phyloP scores from a whole-genome alignment of 768 basidiomycete genomes.

The Termitomyces sp. region DNA sequence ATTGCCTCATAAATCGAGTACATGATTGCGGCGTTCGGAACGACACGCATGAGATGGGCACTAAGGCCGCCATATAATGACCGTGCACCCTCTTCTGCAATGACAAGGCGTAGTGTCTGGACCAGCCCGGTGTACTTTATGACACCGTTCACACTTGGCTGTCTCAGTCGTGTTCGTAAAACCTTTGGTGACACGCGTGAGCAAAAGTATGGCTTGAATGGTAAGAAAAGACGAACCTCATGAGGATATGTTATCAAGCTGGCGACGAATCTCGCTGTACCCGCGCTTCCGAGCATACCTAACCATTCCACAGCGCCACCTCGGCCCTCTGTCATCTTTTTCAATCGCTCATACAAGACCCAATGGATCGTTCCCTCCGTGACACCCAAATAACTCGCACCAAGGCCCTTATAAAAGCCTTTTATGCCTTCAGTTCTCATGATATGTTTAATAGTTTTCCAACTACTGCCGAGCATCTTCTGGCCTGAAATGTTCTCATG shows the following conservation, averaged over 20 bases:
- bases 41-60: slow-evolving; percentile 93
- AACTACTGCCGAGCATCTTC: too few relatives aligned
- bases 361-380: slow-evolving; percentile 96
- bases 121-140: slow-evolving; percentile 81
- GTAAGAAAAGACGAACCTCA: slow-evolving; percentile 51
- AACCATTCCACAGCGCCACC: slow-evolving; percentile 65
- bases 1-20: slow-evolving; percentile 90
- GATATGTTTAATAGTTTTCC: slow-evolving; percentile 66
- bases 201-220: not conserved
- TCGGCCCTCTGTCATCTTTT: slow-evolving; percentile 61
- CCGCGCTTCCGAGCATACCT: slow-evolving; percentile 86
- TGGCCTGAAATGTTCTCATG: slow-evolving; percentile 11
- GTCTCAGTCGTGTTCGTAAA: slow-evolving; percentile 86
- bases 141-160: slow-evolving; percentile 75
- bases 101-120: slow-evolving; percentile 81
- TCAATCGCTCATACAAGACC: slow-evolving; percentile 93
- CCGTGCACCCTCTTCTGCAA: slow-evolving; percentile 84
- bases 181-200: slow-evolving; percentile 48
- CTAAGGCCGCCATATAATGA: slow-evolving; percentile 89
- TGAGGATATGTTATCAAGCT: slow-evolving; percentile 97
- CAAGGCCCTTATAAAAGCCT: slow-evolving; percentile 93
- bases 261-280: slow-evolving; percentile 89
- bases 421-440: slow-evolving; percentile 73
- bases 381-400: slow-evolving; percentile 96
- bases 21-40: slow-evolving; percentile 97